Base-by-base conservation (phyloP, 1,139 yeast genomes). In the Geotrichum restrictum region DNA sequence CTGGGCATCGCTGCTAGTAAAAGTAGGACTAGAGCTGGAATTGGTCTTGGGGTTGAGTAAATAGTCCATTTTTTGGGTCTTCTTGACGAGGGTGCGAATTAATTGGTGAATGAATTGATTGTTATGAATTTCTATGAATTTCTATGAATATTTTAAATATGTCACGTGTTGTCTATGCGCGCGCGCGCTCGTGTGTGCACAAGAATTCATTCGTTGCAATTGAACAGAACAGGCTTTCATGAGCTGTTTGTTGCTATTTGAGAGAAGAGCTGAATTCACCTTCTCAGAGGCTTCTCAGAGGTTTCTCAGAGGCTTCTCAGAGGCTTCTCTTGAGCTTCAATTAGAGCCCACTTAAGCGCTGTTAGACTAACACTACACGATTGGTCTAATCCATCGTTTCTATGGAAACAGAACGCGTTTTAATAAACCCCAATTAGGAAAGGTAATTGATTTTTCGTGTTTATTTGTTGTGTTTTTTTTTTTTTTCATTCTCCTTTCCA, bases 1-100 rank as follows among this genome's bases (percentile, higher is more conserved):
- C 18, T 54, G 47, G 3, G 57, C 55, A 52, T 61, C 64, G 3
- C 42, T 41, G n/a, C 54, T 49, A 7, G 58, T 53, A 39, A 57
- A 60, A 27, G 44, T 43, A 16, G 59, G 41, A 16, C 32, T 24
- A 7, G 37, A 39, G 29, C 8, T 24, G 29, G 7, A 24, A n/a
- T n/a, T n/a, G n/a, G n/a, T 24, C 29, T 24, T 24, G 5, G 29
- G 8, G 6, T 27, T 29, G 24, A 40, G 29, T 4, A 41, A 18
- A 11, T 39, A 36, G 4, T 13, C 36, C 53, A 45, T 50, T 16
- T 47, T 34, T 24, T 22, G 29, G 5, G 29, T 5, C 29, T 24
- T 24, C 29, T 24, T n/a, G n/a, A n/a, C n/a, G n/a, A n/a, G n/a
- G n/a, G n/a, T n/a, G n/a, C n/a, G 8, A 24, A 24, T 5, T 24